Evolutionary conservation across 2,329 filamentous ascomycete genomes (phyloP), one percentile per base, ranked within the genome.

Genomic region (Aureobasidium lini): DNA sequence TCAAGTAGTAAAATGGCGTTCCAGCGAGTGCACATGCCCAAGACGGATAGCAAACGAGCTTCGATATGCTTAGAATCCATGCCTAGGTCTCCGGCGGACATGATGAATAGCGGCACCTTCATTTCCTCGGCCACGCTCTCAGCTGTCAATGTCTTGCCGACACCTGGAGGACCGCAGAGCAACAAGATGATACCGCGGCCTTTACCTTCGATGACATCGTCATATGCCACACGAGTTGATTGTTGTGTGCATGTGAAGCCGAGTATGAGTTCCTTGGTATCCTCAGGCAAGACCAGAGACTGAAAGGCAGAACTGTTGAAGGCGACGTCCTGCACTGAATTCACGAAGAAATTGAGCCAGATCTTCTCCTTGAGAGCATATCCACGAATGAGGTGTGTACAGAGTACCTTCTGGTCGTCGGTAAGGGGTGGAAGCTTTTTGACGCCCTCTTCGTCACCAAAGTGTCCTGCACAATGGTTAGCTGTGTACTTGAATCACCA

Each of bases 91-190:
- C 77, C 79, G 2, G 76, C 73, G 31, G 72, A 76, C 71, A 82
- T 76, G 54, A 74, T 70, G 64, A 77, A 81, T 0, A 83, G 69
- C 1, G 80, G 80, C 1, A 76, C 76, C 34, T 74, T 70, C 73
- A 81, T 78, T 53, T 76, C 69, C 60, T 81, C 79, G 1, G 80
- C 79, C 23, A 80, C 73, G 47, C 72, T 74, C 63, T 80, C 79
- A 6, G 76, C 77, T 4, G 78, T 80, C 28, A 79, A 65, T 0
- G 80, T 83, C 68, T 83, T 83, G 13, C 80, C 80, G 1, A 81
- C 77, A 3, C 80, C 80, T 0, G 80, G 79, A 0, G 76, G 76
- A 1, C 79, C 80, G 46, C 71, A 74, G 2, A 82, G 72, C 4
- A 81, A 71, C 59, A 81, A 70, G 58, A 81, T 79, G 57, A 81